Evolutionary conservation across 495 filamentous ascomycete species (phyloP).

Genomic region (Penicillium robsamsonii): DNA sequence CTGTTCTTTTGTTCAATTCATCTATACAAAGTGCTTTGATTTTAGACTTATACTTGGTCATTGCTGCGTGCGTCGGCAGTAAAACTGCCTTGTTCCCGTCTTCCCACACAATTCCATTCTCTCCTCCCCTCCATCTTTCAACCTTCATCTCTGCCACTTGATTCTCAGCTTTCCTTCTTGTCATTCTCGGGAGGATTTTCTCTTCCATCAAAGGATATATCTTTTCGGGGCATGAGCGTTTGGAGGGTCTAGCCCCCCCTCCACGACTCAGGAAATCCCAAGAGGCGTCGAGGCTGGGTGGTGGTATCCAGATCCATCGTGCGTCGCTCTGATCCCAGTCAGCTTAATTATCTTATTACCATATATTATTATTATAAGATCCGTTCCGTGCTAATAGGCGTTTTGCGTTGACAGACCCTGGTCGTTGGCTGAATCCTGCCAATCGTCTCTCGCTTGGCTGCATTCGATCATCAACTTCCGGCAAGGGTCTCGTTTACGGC

Average conservation of each 20-base stretch:
- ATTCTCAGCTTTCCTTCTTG: neutral
- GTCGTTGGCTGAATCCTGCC: constrained; percentile 27
- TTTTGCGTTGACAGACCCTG: constrained; percentile 17
- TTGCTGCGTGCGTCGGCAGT: constrained; percentile 6
- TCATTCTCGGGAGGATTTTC: neutral
- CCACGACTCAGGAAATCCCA: constrained; percentile 16
- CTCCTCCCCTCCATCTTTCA: constrained; percentile 3
- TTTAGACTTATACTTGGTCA: neutral
- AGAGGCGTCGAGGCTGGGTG: constrained; percentile 11
- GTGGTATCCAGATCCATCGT: constrained; percentile 13
- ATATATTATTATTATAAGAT: constrained; percentile 11
- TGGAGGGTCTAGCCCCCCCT: constrained; percentile 38
- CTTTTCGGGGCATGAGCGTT: constrained; percentile 28
- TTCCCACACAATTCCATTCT: neutral
- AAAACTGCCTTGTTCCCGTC: constrained; percentile 7
- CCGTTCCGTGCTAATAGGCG: constrained; percentile 12
- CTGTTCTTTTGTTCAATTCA: neutral
- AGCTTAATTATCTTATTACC: constrained; percentile 9
- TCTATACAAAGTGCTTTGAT: neutral
- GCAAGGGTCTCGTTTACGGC: constrained; percentile 27
- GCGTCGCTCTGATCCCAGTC: constrained; percentile 9
- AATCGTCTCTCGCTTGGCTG: constrained; percentile 25
- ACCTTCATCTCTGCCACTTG: neutral
- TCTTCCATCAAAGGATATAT: constrained; percentile 11
- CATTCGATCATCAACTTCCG: constrained; percentile 20